Evolutionary conservation across 2,329 filamentous ascomycete species (phyloP).

Genomic region (Fusarium odoratissimum): DNA sequence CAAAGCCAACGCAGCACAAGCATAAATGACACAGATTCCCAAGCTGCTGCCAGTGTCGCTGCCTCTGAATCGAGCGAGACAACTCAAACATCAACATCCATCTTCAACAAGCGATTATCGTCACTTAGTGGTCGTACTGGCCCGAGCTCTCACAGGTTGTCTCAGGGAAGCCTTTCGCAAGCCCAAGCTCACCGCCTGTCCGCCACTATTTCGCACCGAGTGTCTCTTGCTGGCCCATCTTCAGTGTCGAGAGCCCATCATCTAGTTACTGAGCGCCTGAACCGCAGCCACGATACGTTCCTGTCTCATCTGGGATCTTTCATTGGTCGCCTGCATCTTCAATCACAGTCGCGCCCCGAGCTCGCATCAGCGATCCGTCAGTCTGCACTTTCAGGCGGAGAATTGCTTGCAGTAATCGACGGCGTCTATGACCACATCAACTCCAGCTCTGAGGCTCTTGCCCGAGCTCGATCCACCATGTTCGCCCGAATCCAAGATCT

Average conservation of each 20-base stretch:
- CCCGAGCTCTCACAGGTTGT: constrained; percentile 50
- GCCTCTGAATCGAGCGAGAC: constrained; percentile 53
- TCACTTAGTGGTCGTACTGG: constrained; percentile 53
- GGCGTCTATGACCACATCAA: constrained; percentile 83
- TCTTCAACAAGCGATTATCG: constrained; percentile 61
- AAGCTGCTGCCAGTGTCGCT: constrained; percentile 49
- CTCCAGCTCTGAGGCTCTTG: constrained; percentile 73
- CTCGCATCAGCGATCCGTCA: constrained; percentile 85
- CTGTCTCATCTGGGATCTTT: constrained; percentile 92
- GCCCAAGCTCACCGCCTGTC: constrained; percentile 60
- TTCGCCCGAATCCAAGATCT: constrained; percentile 83
- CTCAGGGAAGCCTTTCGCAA: constrained; percentile 52
- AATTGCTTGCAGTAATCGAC: constrained; percentile 83
- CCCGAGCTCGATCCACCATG: constrained; percentile 78
- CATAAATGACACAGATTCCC: constrained; percentile 58
- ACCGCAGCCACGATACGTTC: constrained; percentile 85
- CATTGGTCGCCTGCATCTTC: constrained; percentile 87
- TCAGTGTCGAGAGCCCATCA: constrained; percentile 73
- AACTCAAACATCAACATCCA: constrained; percentile 49
- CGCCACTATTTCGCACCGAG: constrained; percentile 73
- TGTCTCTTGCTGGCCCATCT: constrained; percentile 79
- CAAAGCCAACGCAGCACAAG: constrained; percentile 46
- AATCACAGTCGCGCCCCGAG: constrained; percentile 90
- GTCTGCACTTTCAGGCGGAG: constrained; percentile 83
- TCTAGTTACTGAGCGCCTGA: constrained; percentile 85